A percentile compares a stretch with the other conserved stretches of the same genome.
phyloP scores from a whole-genome alignment of 169 alveolate genomes.

The Cryptosporidium meleagridis region DNA sequence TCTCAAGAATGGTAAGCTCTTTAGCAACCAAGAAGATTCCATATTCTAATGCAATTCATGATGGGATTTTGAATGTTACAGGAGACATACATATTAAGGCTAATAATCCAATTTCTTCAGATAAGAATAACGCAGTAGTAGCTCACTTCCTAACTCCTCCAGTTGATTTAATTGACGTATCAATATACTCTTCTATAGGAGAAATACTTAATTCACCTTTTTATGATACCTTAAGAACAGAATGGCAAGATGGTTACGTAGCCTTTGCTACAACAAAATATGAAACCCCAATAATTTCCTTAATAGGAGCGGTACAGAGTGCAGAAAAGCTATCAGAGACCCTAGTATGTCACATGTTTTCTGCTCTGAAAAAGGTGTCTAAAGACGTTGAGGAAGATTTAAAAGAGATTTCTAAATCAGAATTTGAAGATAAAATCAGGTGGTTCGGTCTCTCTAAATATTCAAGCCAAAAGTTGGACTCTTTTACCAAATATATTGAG shows the following conservation, averaged over 20 bases:
- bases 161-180: conserved; percentile 33
- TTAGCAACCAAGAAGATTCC: neutral
- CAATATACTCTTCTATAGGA: conserved; percentile 49
- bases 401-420: conserved; percentile 9
- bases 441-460: conserved; percentile 52
- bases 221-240: conserved; percentile 57
- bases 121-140: conserved; percentile 56
- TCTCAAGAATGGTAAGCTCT: neutral
- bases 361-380: conserved; percentile 22
- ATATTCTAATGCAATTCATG: conserved; percentile 39
- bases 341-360: conserved; percentile 41
- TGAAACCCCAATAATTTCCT: conserved; percentile 39
- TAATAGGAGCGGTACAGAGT: conserved; percentile 62
- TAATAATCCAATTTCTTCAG: conserved; percentile 57
- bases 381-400: conserved; percentile 12
- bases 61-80: conserved; percentile 6
- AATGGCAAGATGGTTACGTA: conserved; percentile 73
- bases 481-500: conserved; percentile 37
- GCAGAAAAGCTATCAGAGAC: conserved; percentile 21
- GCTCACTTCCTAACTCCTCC: conserved; percentile 57
- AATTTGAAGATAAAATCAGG: conserved; percentile 39
- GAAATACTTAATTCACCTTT: conserved; percentile 44
- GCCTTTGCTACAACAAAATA: conserved; percentile 48
- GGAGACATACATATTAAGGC: conserved; percentile 25
- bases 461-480: conserved; percentile 15